These are phyloP conservation scores for Starmerella kuoi DNA, from an alignment of 805 yeast genomes.

Conservation along the genomic window DNA sequence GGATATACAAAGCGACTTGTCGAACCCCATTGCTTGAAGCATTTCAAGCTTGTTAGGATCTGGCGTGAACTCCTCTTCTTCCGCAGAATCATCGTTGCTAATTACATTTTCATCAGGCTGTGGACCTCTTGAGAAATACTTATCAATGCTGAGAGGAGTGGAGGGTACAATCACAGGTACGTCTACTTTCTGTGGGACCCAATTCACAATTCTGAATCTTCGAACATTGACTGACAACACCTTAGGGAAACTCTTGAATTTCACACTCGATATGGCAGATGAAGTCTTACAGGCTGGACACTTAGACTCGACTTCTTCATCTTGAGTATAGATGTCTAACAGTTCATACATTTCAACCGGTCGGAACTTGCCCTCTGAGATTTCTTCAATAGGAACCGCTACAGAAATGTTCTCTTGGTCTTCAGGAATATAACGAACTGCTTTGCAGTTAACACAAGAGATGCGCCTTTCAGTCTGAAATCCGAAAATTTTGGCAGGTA, in stretches of 20 bases:
- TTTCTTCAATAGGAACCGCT: conserved; percentile 38
- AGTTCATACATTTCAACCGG: conserved; percentile 40
- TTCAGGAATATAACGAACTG: conserved; percentile 47
- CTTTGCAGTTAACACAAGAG: conserved; percentile 44
- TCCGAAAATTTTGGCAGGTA: conserved; percentile 44
- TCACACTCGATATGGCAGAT: conserved; percentile 30
- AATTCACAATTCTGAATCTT: conserved; percentile 70
- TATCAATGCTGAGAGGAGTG: conserved; percentile 32
- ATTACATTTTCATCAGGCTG: conserved; percentile 33
- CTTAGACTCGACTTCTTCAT: conserved; percentile 43
- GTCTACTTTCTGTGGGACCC: conserved; percentile 78
- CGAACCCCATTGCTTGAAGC: conserved; percentile 78
- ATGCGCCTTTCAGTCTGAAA: conserved; percentile 56
- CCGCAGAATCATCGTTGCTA: conserved; percentile 23
- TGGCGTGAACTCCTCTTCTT: conserved; percentile 27
- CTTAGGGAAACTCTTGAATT: conserved; percentile 56
- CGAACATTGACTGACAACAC: conserved; percentile 59
- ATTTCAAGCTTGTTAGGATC: conserved; percentile 37
- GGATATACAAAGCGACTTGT: conserved; percentile 47
- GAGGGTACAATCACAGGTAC: conserved; percentile 52
- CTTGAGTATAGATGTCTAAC: conserved; percentile 39
- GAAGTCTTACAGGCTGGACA: conserved; percentile 36
- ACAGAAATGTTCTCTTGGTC: conserved; percentile 54
- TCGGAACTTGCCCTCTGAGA: conserved; percentile 38
- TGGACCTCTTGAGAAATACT: conserved; percentile 34